phyloP scores from a whole-genome alignment of 2,329 filamentous ascomycete genomes.

The Fusarium coicis region DNA sequence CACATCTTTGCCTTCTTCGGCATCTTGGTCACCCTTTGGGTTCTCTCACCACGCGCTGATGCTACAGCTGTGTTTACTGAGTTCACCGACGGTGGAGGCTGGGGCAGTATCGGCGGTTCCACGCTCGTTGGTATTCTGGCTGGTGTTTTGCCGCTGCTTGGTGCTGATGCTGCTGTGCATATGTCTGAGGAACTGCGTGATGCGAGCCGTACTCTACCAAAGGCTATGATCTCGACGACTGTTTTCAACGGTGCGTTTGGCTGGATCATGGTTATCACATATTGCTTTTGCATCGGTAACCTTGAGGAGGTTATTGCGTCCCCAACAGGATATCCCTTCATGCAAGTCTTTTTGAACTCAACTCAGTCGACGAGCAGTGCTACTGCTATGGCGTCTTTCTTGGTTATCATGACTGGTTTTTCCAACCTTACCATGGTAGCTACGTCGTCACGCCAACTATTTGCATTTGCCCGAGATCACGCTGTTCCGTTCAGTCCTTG shows the following conservation, averaged over 20 bases:
- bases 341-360: conserved; percentile 39
- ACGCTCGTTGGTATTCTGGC: conserved; percentile 38
- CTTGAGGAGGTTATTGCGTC: conserved; percentile 33
- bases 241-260: conserved; percentile 36
- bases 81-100: conserved; percentile 37
- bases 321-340: conserved; percentile 35
- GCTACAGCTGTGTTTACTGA: conserved; percentile 30
- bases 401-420: conserved; percentile 38
- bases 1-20: conserved; percentile 41
- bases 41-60: conserved; percentile 32
- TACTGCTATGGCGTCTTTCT: conserved; percentile 33
- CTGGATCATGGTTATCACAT: conserved; percentile 41
- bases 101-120: conserved; percentile 30
- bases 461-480: conserved; percentile 36
- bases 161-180: conserved; percentile 39
- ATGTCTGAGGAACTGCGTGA: conserved; percentile 39
- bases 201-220: conserved; percentile 32
- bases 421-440: conserved; percentile 39
- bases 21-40: conserved; percentile 35
- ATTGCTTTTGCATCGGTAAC: conserved; percentile 38
- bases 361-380: conserved; percentile 30
- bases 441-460: conserved; percentile 36
- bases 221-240: conserved; percentile 34
- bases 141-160: conserved; percentile 29
- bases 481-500: conserved; percentile 38